These are phyloP conservation scores for Cladochytrium replicatum DNA, from an alignment of 192 early-diverging fungal genomes.

Conservation along the genomic window DNA sequence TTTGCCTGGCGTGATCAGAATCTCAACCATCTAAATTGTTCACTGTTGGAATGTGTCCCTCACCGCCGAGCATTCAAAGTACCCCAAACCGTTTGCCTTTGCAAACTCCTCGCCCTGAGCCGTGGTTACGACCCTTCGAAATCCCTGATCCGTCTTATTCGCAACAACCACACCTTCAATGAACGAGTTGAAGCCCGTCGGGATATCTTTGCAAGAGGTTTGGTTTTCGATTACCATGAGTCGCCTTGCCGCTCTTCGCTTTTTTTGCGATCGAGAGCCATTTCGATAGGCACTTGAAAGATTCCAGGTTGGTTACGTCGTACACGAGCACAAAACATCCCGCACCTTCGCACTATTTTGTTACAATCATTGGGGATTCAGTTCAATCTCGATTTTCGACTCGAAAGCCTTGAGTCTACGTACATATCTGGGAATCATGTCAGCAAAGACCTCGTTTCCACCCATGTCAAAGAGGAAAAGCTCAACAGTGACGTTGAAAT, in stretches of 20 bases:
- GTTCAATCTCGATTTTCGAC: neutral
- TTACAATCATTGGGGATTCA: neutral
- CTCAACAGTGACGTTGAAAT: slow-evolving; percentile 34
- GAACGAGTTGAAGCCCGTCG: neutral
- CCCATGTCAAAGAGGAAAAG: slow-evolving; percentile 35
- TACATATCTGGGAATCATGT: slow-evolving; percentile 25
- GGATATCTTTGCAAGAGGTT: neutral
- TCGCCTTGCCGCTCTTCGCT: slow-evolving; percentile 13
- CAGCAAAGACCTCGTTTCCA: slow-evolving; percentile 31
- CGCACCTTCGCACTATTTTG: slow-evolving; percentile 23
- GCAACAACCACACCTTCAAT: slow-evolving; percentile 33
- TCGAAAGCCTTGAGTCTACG: neutral
- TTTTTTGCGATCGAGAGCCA: slow-evolving; percentile 32
- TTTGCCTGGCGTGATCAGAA: slow-evolving; percentile 18
- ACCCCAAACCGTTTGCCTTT: slow-evolving; percentile 19
- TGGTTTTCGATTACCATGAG: slow-evolving; percentile 6
- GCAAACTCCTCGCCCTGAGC: slow-evolving; percentile 38
- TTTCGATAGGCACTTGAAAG: slow-evolving; percentile 26
- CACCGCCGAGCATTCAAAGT: slow-evolving; percentile 43
- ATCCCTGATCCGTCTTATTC: slow-evolving; percentile 31
- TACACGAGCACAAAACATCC: slow-evolving; percentile 29
- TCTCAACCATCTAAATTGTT: neutral
- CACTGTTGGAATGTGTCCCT: slow-evolving; percentile 1
- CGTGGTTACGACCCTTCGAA: slow-evolving; percentile 21
- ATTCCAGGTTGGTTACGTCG: slow-evolving; percentile 34